phyloP scores from a whole-genome alignment of 371 early-diverging fungal genomes.

The Apophysomyces trapeziformis region DNA sequence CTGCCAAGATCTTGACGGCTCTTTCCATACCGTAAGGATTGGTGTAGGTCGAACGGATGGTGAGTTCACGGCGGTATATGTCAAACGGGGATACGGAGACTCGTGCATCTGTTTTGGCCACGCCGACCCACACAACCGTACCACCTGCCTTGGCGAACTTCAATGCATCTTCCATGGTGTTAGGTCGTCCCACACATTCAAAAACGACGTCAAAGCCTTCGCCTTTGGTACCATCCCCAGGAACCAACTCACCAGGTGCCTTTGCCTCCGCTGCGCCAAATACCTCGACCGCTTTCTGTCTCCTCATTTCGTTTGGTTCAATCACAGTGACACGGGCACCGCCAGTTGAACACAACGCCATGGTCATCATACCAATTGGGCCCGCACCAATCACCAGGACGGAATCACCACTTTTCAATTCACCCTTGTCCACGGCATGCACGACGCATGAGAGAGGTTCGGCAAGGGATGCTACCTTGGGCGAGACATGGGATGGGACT shows the following conservation, averaged over 20 bases:
- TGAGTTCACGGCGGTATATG: slow-evolving; percentile 59
- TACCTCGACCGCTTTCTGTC: slow-evolving; percentile 33
- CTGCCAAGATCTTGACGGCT: slow-evolving; percentile 55
- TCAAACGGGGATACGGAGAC: slow-evolving; percentile 56
- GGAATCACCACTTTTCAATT: slow-evolving; percentile 45
- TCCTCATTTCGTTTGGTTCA: slow-evolving; percentile 54
- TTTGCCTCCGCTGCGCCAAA: slow-evolving; percentile 46
- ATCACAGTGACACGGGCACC: slow-evolving; percentile 55
- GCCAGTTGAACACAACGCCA: slow-evolving; percentile 39
- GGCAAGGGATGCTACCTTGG: slow-evolving; percentile 56
- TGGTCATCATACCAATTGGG: slow-evolving; percentile 60
- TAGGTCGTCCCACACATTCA: slow-evolving; percentile 59
- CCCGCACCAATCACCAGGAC: slow-evolving; percentile 60
- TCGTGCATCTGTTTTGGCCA: slow-evolving; percentile 52
- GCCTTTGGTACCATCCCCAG: slow-evolving; percentile 47
- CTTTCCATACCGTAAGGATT: slow-evolving; percentile 62
- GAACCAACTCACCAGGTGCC: slow-evolving; percentile 36
- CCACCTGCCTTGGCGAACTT: slow-evolving; percentile 53
- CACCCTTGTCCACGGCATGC: slow-evolving; percentile 60
- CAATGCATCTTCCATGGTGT: slow-evolving; percentile 51
- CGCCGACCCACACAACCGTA: slow-evolving; percentile 63
- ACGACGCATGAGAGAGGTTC: slow-evolving; percentile 65
- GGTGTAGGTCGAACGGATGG: slow-evolving; percentile 62
- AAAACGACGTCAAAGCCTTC: slow-evolving; percentile 60
- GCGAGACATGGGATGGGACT: slow-evolving; percentile 42